Percentiles rank a stretch among this genome's conserved stretches.
These are phyloP conservation scores for Veloboletus limbatus DNA, from an alignment of 1,284 basidiomycete species.

Conservation along the genomic window DNA sequence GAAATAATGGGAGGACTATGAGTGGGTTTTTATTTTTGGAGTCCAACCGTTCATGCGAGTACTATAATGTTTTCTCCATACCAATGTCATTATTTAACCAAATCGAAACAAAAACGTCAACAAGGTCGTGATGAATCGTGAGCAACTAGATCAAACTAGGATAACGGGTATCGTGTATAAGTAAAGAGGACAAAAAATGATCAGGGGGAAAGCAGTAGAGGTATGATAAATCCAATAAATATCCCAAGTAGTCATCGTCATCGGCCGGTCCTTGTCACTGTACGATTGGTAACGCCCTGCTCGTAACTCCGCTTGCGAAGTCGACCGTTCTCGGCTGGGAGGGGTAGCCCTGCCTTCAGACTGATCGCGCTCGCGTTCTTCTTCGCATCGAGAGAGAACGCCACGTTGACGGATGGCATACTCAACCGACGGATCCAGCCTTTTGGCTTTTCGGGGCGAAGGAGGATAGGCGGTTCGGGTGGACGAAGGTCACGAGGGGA, in stretches of 20 bases:
- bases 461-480: constrained; percentile 40
- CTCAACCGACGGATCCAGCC: constrained; percentile 75
- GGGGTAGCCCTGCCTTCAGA: constrained; percentile 28
- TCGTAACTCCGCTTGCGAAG: constrained; percentile 46
- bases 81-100: not conserved
- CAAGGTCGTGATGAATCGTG: constrained; percentile 7
- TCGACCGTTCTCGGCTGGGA: constrained; percentile 41
- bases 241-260: constrained; percentile 16
- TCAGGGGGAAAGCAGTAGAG: not conserved
- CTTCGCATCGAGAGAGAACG: constrained; percentile 50
- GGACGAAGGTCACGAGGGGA: constrained; percentile 41
- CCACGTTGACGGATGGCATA: constrained; percentile 63
- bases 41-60: too few relatives aligned
- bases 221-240: constrained; percentile 11
- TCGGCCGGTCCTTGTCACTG: constrained; percentile 35
- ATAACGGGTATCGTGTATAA: constrained; percentile 11
- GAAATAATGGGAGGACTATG: not conserved
- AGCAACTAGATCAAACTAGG: constrained; percentile 5
- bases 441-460: constrained; percentile 56
- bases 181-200: not conserved
- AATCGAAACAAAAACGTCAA: constrained; percentile 1
- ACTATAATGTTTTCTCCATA: too few relatives aligned
- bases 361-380: constrained; percentile 44
- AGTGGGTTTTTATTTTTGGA: too few relatives aligned
- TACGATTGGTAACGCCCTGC: constrained; percentile 41